A percentile compares a stretch with the other conserved stretches of the same genome.
Evolutionary conservation across 1,284 basidiomycete genomes (phyloP).

Genomic region (Boletellus deceptivus): DNA sequence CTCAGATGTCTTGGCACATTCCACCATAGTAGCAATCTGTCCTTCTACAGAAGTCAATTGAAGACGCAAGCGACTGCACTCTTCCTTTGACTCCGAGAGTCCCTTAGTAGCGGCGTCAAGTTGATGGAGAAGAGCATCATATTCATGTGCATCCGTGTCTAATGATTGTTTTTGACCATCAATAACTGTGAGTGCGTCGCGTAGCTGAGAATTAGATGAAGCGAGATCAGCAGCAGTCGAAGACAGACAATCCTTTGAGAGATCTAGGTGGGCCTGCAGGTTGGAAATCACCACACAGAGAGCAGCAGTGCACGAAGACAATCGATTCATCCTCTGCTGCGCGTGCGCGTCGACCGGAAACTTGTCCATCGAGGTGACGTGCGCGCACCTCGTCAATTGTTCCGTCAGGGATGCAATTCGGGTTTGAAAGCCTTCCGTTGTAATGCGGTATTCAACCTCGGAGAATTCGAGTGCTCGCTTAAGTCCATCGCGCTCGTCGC

Average conservation of each 20-base stretch:
- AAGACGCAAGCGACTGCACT: slow-evolving; percentile 12
- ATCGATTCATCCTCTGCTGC: slow-evolving; percentile 27
- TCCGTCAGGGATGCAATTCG: slow-evolving; percentile 30
- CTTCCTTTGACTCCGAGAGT: slow-evolving; percentile 21
- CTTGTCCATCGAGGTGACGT: background rate
- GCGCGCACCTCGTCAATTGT: slow-evolving; percentile 15
- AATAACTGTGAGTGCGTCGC: slow-evolving; percentile 16
- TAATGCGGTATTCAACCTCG: slow-evolving; percentile 68
- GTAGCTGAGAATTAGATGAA: slow-evolving; percentile 14
- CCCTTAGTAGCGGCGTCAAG: slow-evolving; percentile 17
- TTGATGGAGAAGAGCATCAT: slow-evolving; percentile 15
- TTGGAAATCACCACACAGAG: slow-evolving; percentile 39
- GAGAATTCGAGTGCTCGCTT: slow-evolving; percentile 67
- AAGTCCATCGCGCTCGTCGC: slow-evolving; percentile 68
- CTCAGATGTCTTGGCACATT: slow-evolving; percentile 32
- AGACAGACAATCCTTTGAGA: slow-evolving; percentile 19
- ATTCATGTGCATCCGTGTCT: slow-evolving; percentile 8
- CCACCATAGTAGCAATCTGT: slow-evolving; percentile 33
- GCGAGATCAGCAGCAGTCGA: slow-evolving; percentile 12
- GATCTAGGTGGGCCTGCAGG: slow-evolving; percentile 32
- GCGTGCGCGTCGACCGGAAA: background rate
- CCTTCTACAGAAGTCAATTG: slow-evolving; percentile 25
- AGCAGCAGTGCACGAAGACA: slow-evolving; percentile 33
- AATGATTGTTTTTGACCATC: slow-evolving; percentile 13
- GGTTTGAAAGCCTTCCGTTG: slow-evolving; percentile 55